Evolutionary conservation across 2,329 filamentous ascomycete species (phyloP).

Genomic region (Sarocladium strictum): DNA sequence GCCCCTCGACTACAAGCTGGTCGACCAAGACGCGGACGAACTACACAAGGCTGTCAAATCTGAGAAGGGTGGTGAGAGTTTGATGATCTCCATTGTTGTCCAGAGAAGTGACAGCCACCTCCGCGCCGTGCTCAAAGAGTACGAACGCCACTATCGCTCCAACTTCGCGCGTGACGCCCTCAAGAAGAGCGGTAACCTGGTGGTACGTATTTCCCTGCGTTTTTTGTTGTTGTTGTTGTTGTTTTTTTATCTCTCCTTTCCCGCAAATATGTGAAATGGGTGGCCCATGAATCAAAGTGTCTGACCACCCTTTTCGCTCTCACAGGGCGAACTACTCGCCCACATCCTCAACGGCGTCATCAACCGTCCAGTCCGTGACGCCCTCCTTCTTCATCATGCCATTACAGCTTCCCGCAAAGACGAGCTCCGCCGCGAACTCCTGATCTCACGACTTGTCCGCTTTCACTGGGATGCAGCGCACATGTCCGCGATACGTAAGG

Average conservation of each 20-base stretch:
- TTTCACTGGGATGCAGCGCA: conserved; percentile 90
- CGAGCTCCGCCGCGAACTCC: conserved; percentile 70
- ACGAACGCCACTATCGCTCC: conserved; percentile 64
- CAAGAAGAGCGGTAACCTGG: conserved; percentile 82
- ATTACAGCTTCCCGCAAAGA: conserved; percentile 69
- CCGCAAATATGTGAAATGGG: too few species aligned
- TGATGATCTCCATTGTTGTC: conserved; percentile 82
- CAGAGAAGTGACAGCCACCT: conserved; percentile 76
- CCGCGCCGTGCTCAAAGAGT: conserved; percentile 69
- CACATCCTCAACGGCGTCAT: conserved; percentile 96
- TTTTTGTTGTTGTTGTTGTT: too few species aligned
- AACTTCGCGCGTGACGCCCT: conserved; percentile 89
- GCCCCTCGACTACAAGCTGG: conserved; percentile 50
- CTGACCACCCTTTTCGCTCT: background rate
- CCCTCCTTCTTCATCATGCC: conserved; percentile 84
- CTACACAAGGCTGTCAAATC: conserved; percentile 63
- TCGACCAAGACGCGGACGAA: conserved; percentile 66
- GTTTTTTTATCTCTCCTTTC: too few species aligned
- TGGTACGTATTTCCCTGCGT: conserved; percentile 59
- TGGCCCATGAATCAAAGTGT: too few species aligned
- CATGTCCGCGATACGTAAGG: conserved; percentile 70
- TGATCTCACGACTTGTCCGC: conserved; percentile 81
- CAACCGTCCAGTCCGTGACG: conserved; percentile 90
- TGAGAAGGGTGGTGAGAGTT: conserved; percentile 76
- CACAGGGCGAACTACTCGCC: conserved; percentile 83